phyloP scores from a whole-genome alignment of 108 stramenopile species.

The Stephanodiscus minutulus region DNA sequence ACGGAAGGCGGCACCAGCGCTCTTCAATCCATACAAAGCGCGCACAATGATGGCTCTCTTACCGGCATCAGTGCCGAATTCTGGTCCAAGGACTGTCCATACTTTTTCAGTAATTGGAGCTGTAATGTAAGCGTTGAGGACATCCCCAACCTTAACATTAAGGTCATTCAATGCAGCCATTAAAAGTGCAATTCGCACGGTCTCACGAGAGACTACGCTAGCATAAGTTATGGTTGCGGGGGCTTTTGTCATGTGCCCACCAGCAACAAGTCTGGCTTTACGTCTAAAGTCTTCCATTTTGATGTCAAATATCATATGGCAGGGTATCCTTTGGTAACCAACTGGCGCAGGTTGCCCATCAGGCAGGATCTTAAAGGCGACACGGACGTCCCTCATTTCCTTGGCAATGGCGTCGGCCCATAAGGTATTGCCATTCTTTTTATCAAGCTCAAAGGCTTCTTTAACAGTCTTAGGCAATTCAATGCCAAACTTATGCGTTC shows the following conservation, averaged over 20 bases:
- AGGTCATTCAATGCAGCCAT: constrained; percentile 53
- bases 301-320: too few species aligned
- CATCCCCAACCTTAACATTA: constrained; percentile 32
- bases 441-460: constrained; percentile 36
- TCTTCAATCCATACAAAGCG: constrained; percentile 36
- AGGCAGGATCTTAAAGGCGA: constrained; percentile 32
- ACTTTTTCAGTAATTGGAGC: too few species aligned
- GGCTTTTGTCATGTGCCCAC: constrained; percentile 47
- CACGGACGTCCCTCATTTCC: constrained; percentile 49
- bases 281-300: too few species aligned
- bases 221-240: constrained; percentile 39
- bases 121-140: too few species aligned
- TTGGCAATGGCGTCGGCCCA: constrained; percentile 55
- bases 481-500: constrained; percentile 26
- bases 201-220: constrained; percentile 11
- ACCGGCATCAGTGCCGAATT: constrained; percentile 32
- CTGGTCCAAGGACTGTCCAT: constrained; percentile 16
- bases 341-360: constrained; percentile 17
- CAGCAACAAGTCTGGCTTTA: constrained; percentile 30
- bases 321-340: constrained; percentile 17
- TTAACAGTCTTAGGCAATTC: constrained; percentile 22
- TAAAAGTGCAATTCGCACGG: constrained; percentile 45
- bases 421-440: constrained; percentile 25
- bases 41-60: constrained; percentile 20
- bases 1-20: not conserved